These are phyloP conservation scores for Kazachstania bromeliacearum DNA, from an alignment of 805 yeast species.

Conservation along the genomic window DNA sequence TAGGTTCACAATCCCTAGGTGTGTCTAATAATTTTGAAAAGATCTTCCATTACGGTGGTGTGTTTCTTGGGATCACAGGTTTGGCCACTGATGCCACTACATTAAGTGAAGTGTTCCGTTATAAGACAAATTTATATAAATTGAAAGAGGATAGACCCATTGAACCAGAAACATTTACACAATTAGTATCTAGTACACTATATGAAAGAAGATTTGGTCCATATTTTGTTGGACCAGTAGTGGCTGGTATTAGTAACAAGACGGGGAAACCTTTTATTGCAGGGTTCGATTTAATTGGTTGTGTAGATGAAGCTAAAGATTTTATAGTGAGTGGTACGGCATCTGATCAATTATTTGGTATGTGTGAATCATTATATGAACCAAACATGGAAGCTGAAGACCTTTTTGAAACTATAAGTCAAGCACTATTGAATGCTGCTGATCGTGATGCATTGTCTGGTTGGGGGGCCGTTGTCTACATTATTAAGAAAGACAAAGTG, in stretches of 20 bases:
- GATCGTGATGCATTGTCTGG: conserved; percentile 97
- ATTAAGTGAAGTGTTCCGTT: conserved; percentile 68
- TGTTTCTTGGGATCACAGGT: conserved; percentile 87
- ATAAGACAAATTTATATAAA: conserved; percentile 80
- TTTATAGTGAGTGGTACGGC: conserved; percentile 96
- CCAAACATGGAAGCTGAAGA: conserved; percentile 92
- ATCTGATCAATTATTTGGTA: conserved; percentile 91
- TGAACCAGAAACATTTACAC: conserved; percentile 91
- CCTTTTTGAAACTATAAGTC: conserved; percentile 89
- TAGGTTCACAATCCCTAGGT: conserved; percentile 91
- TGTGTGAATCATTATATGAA: conserved; percentile 96
- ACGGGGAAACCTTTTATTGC: conserved; percentile 82
- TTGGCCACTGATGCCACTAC: conserved; percentile 91
- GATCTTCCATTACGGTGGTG: conserved; percentile 76
- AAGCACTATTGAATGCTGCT: conserved; percentile 85
- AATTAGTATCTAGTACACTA: conserved; percentile 79
- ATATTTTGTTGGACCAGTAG: conserved; percentile 92
- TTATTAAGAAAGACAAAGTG: conserved; percentile 86
- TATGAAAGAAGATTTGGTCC: conserved; percentile 94
- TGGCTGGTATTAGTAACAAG: conserved; percentile 85
- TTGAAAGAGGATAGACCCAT: conserved; percentile 84
- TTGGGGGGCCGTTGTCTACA: conserved; percentile 95
- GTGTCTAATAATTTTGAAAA: conserved; percentile 89
- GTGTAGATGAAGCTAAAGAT: conserved; percentile 90
- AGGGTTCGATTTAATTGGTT: conserved; percentile 93